phyloP scores from a whole-genome alignment of 441 rosid genomes.

The Populus hybrid region DNA sequence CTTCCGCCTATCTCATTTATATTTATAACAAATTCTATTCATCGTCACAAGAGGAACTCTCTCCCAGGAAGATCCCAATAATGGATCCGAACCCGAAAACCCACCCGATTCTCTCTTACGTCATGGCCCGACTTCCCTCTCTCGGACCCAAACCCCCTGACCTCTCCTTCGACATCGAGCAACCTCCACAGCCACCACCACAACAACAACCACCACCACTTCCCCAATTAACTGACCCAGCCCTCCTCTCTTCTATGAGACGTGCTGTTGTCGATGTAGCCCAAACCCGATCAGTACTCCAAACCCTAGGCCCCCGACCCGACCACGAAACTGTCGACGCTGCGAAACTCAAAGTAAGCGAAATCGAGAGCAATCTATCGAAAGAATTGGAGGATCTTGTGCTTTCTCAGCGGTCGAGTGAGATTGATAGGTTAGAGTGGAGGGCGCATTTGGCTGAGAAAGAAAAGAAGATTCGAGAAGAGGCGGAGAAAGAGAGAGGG shows the following conservation, averaged over 20 bases:
- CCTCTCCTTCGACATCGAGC: slow-evolving; percentile 50
- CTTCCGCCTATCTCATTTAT: neutral
- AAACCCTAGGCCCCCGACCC: slow-evolving; percentile 83
- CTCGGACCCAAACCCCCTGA: slow-evolving; percentile 33
- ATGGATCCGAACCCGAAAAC: slow-evolving; percentile 66
- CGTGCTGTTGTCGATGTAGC: slow-evolving; percentile 66
- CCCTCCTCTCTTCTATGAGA: slow-evolving; percentile 71
- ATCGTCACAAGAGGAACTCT: neutral
- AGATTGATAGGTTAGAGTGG: slow-evolving; percentile 52
- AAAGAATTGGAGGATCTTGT: slow-evolving; percentile 73
- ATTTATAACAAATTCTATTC: neutral
- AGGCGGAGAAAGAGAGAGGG: slow-evolving; percentile 53
- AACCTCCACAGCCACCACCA: slow-evolving; percentile 30
- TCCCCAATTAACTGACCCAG: slow-evolving; percentile 67
- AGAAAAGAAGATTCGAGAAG: slow-evolving; percentile 52
- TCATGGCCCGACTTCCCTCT: slow-evolving; percentile 59
- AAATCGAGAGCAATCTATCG: slow-evolving; percentile 52
- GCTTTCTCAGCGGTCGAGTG: slow-evolving; percentile 49
- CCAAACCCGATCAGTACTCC: slow-evolving; percentile 74
- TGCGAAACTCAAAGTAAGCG: slow-evolving; percentile 55
- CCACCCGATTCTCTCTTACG: slow-evolving; percentile 74
- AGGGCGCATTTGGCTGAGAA: slow-evolving; percentile 50
- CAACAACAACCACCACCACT: slow-evolving; percentile 43
- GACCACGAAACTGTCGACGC: slow-evolving; percentile 80
- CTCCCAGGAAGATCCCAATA: neutral